Evolutionary conservation across 164 flowering plant genomes (phyloP).

Genomic region (Sextonia rubra): DNA sequence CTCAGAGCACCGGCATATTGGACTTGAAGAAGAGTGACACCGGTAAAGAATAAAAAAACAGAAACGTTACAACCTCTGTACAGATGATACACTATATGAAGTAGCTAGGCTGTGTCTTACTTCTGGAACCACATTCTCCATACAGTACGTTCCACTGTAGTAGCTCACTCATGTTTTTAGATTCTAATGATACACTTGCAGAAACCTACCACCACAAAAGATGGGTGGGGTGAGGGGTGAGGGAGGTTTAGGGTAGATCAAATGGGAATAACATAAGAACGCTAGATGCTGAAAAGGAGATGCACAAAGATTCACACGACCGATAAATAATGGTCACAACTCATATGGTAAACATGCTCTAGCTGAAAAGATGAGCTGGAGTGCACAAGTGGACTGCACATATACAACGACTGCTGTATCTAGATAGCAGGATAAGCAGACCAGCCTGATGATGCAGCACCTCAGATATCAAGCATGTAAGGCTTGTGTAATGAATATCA

Average conservation of each 20-base stretch:
- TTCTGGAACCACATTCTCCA: constrained; percentile 91
- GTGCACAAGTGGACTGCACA: neutral
- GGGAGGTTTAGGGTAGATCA: neutral
- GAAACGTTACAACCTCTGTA: constrained; percentile 1
- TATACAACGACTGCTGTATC: neutral
- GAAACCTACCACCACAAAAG: constrained; percentile 48
- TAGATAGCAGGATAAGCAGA: neutral
- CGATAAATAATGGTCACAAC: neutral
- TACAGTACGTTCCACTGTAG: constrained; percentile 88
- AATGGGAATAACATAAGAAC: neutral
- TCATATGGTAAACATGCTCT: neutral
- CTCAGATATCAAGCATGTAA: neutral
- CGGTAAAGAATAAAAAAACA: neutral
- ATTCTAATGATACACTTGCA: constrained; percentile 88
- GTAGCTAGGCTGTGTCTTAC: constrained; percentile 71
- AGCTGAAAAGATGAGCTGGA: no score
- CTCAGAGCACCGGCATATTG: neutral
- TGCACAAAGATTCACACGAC: neutral
- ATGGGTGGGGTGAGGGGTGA: neutral
- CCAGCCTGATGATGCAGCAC: neutral
- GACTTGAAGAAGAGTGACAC: neutral
- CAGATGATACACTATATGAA: constrained; percentile 56
- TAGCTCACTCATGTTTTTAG: constrained; percentile 79
- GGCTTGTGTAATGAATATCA: neutral
- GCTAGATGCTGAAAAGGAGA: neutral